These are phyloP conservation scores for Herpetospermum pedunculosum DNA, from an alignment of 306 rosid genomes.

Conservation along the genomic window DNA sequence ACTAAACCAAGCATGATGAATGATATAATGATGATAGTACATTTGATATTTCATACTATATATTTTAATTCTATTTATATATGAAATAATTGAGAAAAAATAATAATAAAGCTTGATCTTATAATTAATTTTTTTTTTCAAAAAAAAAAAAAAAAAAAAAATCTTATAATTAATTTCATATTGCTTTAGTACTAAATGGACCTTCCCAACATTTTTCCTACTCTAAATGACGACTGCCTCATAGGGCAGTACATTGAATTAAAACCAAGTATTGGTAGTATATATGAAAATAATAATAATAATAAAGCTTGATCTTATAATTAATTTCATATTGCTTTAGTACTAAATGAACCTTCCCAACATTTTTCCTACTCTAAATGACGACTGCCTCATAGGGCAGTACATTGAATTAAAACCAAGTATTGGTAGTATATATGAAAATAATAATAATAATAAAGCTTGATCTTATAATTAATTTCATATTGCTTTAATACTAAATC, in stretches of 20 bases:
- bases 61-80: neutral
- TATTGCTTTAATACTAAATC: neutral
- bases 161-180: neutral
- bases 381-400: neutral
- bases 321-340: neutral
- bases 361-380: neutral
- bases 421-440: too few species aligned
- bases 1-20: neutral
- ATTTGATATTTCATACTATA: neutral
- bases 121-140: too few species aligned
- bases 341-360: neutral
- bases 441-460: too few species aligned
- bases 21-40: neutral
- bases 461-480: neutral
- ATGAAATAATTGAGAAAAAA: too few species aligned
- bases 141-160: too few species aligned
- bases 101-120: neutral
- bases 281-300: too few species aligned
- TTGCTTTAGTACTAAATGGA: neutral
- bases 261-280: neutral
- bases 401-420: neutral
- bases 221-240: neutral
- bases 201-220: neutral
- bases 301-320: neutral
- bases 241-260: neutral